Conservation (phyloP, 805 yeast species). For the Komagataella kurtzmanii region DNA sequence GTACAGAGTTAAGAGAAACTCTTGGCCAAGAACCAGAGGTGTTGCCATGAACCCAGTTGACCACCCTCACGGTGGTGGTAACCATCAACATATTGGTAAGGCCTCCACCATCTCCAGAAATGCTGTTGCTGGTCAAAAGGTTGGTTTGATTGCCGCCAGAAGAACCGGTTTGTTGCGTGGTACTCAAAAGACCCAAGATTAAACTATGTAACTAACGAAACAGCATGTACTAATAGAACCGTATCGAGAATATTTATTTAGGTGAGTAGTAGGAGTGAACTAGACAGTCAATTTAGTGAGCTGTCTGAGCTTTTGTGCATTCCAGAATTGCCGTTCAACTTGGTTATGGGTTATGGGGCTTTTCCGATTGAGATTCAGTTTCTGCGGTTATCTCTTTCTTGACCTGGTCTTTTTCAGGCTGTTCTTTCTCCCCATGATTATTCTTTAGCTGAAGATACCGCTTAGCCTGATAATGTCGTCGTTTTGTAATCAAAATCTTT, state of each 20-base stretch:
- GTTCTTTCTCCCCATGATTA: neutral
- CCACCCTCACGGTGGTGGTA: constrained; percentile 99
- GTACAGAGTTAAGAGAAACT: constrained; percentile 98
- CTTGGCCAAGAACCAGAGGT: constrained; percentile 99
- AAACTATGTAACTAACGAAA: neutral
- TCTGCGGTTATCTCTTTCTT: neutral
- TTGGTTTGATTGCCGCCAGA: constrained; percentile 99
- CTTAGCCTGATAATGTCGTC: neutral
- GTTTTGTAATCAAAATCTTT: neutral
- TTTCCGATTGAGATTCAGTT: neutral
- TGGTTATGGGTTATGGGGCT: neutral
- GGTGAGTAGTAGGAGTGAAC: neutral
- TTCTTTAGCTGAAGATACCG: neutral
- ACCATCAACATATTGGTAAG: constrained; percentile 99
- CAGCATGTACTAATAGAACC: neutral
- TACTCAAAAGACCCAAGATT: constrained; percentile 59
- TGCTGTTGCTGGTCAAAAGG: constrained; percentile 99
- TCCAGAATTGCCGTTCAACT: neutral
- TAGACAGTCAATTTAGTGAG: neutral
- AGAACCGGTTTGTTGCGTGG: constrained; percentile 99
- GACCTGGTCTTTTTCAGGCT: neutral
- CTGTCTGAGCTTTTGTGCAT: neutral
- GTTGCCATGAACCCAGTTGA: constrained; percentile 99
- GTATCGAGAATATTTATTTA: neutral
- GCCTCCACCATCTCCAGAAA: constrained; percentile 99